These are phyloP conservation scores for Spergularia marina DNA, from an alignment of 148 eudicot species.

Conservation along the genomic window DNA sequence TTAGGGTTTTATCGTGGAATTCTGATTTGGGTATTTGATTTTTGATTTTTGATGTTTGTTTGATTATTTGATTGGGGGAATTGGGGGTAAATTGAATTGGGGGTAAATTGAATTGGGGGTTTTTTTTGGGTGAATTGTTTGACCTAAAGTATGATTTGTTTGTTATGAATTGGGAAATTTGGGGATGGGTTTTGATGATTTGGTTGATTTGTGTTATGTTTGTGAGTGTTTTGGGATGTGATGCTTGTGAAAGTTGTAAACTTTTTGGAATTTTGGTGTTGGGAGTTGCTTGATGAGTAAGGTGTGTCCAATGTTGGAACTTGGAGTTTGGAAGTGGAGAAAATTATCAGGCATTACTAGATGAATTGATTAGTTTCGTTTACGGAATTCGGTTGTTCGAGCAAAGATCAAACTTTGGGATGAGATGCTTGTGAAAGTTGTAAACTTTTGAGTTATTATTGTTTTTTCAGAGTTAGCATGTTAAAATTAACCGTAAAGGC, in stretches of 20 bases:
- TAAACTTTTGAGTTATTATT: background rate
- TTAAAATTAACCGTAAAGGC: background rate
- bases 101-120: background rate
- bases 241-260: background rate
- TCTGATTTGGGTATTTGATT: background rate
- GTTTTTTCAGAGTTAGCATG: background rate
- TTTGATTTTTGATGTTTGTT: background rate
- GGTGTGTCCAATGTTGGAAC: background rate
- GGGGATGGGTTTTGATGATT: background rate
- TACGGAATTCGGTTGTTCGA: too few species aligned
- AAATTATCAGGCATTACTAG: background rate
- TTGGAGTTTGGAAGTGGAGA: background rate
- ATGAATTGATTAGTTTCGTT: too few species aligned
- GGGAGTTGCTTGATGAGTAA: background rate
- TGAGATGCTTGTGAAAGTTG: background rate
- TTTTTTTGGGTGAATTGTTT: background rate
- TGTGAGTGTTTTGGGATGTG: background rate
- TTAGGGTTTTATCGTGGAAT: background rate
- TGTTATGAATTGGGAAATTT: background rate
- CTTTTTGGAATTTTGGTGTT: background rate
- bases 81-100: background rate
- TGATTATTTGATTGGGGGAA: background rate
- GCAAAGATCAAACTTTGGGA: background rate
- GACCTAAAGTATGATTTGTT: background rate
- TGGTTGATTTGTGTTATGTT: background rate